Evolutionary conservation across 2,329 filamentous ascomycete species (phyloP).

Genomic region (Colletotrichum sansevieriae): DNA sequence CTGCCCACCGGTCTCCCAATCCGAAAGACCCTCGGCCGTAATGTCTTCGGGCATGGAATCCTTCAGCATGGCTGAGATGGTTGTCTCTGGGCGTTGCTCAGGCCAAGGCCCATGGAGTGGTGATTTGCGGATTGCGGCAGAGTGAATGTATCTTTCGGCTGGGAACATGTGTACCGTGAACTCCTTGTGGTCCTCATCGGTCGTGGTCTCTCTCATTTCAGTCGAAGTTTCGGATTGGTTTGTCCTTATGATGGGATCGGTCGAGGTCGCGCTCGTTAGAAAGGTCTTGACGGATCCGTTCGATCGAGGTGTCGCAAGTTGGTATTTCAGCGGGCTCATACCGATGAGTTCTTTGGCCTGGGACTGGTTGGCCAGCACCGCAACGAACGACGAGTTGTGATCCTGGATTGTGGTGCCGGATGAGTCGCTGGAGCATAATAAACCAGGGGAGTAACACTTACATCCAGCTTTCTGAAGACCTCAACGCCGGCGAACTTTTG

Average conservation of each 20-base stretch:
- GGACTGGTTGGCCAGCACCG: slow-evolving; percentile 57
- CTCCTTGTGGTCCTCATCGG: slow-evolving; percentile 47
- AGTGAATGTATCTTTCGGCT: slow-evolving; percentile 56
- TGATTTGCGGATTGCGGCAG: slow-evolving; percentile 50
- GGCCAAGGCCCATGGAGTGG: slow-evolving; percentile 60
- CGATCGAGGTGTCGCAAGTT: slow-evolving; percentile 50
- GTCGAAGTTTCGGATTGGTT: background rate
- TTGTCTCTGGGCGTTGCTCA: slow-evolving; percentile 45
- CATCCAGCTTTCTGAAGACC: slow-evolving; percentile 63
- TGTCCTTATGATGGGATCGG: slow-evolving; percentile 29
- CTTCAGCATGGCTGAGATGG: slow-evolving; percentile 53
- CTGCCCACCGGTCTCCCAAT: slow-evolving; percentile 56
- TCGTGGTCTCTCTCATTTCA: background rate
- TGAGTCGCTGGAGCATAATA: background rate
- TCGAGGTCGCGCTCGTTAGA: slow-evolving; percentile 45
- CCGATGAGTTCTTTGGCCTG: slow-evolving; percentile 56
- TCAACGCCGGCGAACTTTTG: slow-evolving; percentile 64
- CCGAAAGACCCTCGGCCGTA: slow-evolving; percentile 54
- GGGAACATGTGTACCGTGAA: slow-evolving; percentile 60
- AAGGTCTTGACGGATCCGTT: slow-evolving; percentile 48
- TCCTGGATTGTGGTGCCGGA: slow-evolving; percentile 50
- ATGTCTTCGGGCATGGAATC: slow-evolving; percentile 56
- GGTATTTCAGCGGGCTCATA: slow-evolving; percentile 63
- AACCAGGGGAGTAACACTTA: slow-evolving; percentile 39
- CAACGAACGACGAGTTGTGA: slow-evolving; percentile 63